Base-by-base conservation (phyloP, 202 grass and related monocot genomes). In the Musa balbisiana region DNA sequence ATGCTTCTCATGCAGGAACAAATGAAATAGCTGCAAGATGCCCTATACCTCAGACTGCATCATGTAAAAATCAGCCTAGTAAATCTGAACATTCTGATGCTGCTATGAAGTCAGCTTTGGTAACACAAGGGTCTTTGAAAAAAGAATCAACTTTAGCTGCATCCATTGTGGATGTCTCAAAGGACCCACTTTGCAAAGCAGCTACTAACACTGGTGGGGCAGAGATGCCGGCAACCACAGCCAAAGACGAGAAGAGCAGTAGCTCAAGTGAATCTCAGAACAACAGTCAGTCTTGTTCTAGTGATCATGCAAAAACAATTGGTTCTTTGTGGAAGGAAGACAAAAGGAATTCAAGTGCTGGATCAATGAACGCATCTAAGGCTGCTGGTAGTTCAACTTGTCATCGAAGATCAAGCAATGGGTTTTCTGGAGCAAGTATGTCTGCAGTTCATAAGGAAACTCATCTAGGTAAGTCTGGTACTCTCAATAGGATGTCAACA, bases 211-310 rank as follows among this genome's bases (percentile, higher is more conserved):
- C 60, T 69, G 78, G 83, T 80, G 76, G 76, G 80, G 51, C 79
- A 51, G 90, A 92, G 69, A 73, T 85, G 53, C 85, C 89, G 52
- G 20, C 55, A 21, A 22, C 14, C 29, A 72, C 64, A 50, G 87
- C 86, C 19, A 90, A 83, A 79, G 95, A 95, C 67, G 94, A 98
- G 83, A 99, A 92, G 87, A 99, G 91, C 70, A 92, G 80, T 58
- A 92, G 85, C 65, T 99, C 95, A 9, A 92, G 91, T 81, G 91
- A 99, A 59, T 99, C 91, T 1, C 87, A 82, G 60, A 99, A 99
- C 75, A 92, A 99, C 54, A 99, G 95, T 53, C 95, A 99, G 52
- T 94, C 91, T 51, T 90, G 83, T 24, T 93, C 90, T 49, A 91
- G 90, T 26, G 90, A 97, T 84, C 90, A 69, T 80, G 82, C 78